phyloP scores from a whole-genome alignment of 352 stramenopile species.

The Pythium scleroteichum region DNA sequence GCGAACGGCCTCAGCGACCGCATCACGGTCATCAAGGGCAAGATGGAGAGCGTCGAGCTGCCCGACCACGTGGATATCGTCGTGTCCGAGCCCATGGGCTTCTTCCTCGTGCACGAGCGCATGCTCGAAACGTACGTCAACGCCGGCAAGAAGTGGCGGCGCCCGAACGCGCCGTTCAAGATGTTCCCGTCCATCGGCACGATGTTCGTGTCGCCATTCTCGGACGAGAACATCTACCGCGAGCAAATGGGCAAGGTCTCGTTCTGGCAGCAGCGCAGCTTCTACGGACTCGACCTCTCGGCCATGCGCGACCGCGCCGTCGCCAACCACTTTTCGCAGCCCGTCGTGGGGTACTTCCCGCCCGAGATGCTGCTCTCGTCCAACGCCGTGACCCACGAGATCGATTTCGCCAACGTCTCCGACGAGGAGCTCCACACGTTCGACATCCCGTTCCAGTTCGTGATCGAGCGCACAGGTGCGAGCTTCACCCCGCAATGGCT shows the following conservation, averaged over 20 bases:
- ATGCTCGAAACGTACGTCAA: conserved; percentile 99
- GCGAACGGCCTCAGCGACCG: conserved; percentile 95
- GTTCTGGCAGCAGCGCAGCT: conserved; percentile 95
- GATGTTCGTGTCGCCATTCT: conserved; percentile 97
- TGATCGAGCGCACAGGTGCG: conserved; percentile 79
- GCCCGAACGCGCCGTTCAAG: conserved; percentile 61
- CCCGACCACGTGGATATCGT: conserved; percentile 98
- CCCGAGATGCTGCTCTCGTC: conserved; percentile 72
- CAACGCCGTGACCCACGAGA: conserved; percentile 53
- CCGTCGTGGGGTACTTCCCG: conserved; percentile 93
- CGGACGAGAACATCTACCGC: conserved; percentile 92
- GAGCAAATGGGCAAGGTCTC: conserved; percentile 91
- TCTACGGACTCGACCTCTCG: conserved; percentile 97
- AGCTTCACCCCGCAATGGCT: not conserved
- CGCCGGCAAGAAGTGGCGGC: conserved; percentile 95
- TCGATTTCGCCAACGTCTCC: conserved; percentile 87
- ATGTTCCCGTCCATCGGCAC: conserved; percentile 98
- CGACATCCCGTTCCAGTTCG: conserved; percentile 90
- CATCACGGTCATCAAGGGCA: conserved; percentile 97
- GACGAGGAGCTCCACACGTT: conserved; percentile 87
- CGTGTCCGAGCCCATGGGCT: conserved; percentile 99
- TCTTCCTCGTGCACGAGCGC: conserved; percentile 98
- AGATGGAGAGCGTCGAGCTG: conserved; percentile 96
- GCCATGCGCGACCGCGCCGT: conserved; percentile 93
- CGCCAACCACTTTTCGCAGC: conserved; percentile 97